Evolutionary conservation across 2,329 filamentous ascomycete species (phyloP).

Genomic region (Exophiala lecanii-corni): DNA sequence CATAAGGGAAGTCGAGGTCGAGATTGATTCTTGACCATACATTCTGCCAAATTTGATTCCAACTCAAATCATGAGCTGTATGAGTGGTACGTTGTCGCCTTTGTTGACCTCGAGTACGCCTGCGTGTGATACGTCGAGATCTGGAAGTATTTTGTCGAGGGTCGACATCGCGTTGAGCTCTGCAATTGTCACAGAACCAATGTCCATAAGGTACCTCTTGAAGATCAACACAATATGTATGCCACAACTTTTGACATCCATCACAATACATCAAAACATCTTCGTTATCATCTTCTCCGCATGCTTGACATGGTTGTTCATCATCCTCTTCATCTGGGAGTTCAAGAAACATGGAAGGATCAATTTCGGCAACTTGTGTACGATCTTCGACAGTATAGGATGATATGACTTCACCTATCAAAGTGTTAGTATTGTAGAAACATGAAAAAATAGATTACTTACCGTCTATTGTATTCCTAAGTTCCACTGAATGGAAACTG

Average conservation of each 20-base stretch:
- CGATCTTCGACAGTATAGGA: slow-evolving; percentile 53
- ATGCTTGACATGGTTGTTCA: slow-evolving; percentile 74
- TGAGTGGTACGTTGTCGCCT: slow-evolving; percentile 37
- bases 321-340: slow-evolving; percentile 65
- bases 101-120: slow-evolving; percentile 44
- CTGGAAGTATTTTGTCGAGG: slow-evolving; percentile 31
- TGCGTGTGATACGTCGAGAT: slow-evolving; percentile 41
- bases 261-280: slow-evolving; percentile 86
- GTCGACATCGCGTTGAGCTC: slow-evolving; percentile 42
- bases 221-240: slow-evolving; percentile 86
- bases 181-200: slow-evolving; percentile 91
- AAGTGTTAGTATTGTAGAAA: too few relatives aligned
- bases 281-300: slow-evolving; percentile 73
- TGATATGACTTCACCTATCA: slow-evolving; percentile 52
- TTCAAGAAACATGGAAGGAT: slow-evolving; percentile 66
- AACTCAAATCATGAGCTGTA: slow-evolving; percentile 49
- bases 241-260: slow-evolving; percentile 81
- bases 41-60: slow-evolving; percentile 82
- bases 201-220: slow-evolving; percentile 68
- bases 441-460: slow-evolving; percentile 45
- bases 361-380: slow-evolving; percentile 78
- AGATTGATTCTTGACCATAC: slow-evolving; percentile 75
- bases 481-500: slow-evolving; percentile 82
- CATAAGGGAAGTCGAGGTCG: slow-evolving; percentile 82
- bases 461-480: slow-evolving; percentile 78